Evolutionary conservation across 306 rosid genomes (phyloP).

Genomic region (Trifolium subterraneum): DNA sequence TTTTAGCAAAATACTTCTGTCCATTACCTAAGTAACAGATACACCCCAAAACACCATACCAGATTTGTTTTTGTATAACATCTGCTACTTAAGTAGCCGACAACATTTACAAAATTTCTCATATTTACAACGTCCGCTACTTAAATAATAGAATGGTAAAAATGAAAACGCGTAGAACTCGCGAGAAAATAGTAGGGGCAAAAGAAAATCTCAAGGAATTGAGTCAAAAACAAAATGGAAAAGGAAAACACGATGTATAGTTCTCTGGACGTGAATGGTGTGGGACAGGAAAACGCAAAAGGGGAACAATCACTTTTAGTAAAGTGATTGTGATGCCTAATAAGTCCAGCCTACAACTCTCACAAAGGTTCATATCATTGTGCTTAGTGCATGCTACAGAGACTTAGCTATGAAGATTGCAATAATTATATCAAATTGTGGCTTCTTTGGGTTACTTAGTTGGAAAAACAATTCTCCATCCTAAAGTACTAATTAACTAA

Average conservation of each 20-base stretch:
- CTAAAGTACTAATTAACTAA: conserved; percentile 27
- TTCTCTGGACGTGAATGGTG: conserved; percentile 27
- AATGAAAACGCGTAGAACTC: no score
- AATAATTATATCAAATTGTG: conserved; percentile 44
- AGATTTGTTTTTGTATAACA: no score
- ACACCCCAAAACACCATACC: no score
- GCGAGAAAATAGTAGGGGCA: no score
- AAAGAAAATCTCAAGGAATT: no score
- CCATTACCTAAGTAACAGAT: no score
- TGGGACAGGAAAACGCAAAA: conserved; percentile 44
- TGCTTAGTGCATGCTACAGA: conserved; percentile 41
- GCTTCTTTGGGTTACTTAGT: not conserved
- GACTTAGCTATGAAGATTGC: conserved; percentile 70
- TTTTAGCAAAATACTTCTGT: no score
- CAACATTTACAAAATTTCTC: no score
- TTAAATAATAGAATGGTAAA: no score
- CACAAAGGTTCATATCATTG: conserved; percentile 40
- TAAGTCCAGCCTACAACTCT: conserved; percentile 68
- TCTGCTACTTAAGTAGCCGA: no score
- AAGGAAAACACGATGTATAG: conserved; percentile 8
- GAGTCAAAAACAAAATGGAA: no score
- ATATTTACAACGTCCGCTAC: no score
- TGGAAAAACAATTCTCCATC: conserved; percentile 38
- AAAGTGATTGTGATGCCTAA: conserved; percentile 46
- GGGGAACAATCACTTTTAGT: conserved; percentile 50